Percentiles rank a stretch among this genome's conserved stretches.
Evolutionary conservation across 331 rosid genomes (phyloP).

Genomic region (Prunus yedoensis): DNA sequence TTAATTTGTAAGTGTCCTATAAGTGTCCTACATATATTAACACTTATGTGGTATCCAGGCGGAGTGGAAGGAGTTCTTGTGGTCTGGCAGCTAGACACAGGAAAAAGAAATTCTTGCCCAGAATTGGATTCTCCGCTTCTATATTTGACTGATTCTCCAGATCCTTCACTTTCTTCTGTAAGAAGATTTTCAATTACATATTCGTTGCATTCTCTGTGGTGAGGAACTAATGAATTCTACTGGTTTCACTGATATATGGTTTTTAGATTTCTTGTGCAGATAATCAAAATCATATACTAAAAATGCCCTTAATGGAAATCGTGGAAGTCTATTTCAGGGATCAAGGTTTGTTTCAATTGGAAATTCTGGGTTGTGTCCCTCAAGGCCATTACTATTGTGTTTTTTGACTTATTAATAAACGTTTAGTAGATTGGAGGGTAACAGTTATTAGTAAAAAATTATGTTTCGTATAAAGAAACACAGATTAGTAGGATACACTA

Average conservation of each 20-base stretch:
- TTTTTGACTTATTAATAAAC: neutral
- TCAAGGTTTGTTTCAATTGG: constrained; percentile 63
- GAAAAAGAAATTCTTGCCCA: constrained; percentile 73
- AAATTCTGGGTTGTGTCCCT: neutral
- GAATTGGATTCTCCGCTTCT: constrained; percentile 91
- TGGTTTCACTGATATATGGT: constrained; percentile 49
- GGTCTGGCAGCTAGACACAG: constrained; percentile 90
- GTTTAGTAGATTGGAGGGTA: neutral
- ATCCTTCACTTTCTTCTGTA: constrained; percentile 77
- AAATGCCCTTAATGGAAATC: constrained; percentile 86
- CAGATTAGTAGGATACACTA: neutral
- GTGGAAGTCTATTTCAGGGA: constrained; percentile 84
- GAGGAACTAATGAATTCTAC: constrained; percentile 23
- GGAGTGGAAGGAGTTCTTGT: constrained; percentile 96
- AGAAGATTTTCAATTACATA: constrained; percentile 34
- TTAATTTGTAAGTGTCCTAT: constrained; percentile 11
- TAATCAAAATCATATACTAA: constrained; percentile 78
- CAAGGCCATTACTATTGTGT: neutral
- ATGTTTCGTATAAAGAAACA: neutral
- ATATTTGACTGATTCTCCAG: constrained; percentile 72
- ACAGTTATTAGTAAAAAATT: neutral
- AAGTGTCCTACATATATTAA: constrained; percentile 21
- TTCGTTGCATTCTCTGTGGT: constrained; percentile 10
- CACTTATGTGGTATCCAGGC: constrained; percentile 46
- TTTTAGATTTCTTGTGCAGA: constrained; percentile 89